These are phyloP conservation scores for Schoenoplectus triqueter DNA, from an alignment of 202 grass and related monocot genomes.

Conservation along the genomic window DNA sequence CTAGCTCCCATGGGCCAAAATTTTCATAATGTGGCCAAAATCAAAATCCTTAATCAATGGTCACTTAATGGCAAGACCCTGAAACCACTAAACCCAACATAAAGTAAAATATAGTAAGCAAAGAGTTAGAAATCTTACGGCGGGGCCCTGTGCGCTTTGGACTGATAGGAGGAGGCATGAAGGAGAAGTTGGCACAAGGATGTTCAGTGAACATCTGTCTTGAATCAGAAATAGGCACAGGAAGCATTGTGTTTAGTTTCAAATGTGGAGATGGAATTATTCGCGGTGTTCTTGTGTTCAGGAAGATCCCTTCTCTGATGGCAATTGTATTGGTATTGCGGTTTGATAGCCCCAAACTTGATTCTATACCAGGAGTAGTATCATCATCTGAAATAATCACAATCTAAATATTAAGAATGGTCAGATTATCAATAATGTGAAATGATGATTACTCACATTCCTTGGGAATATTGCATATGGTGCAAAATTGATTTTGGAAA, in stretches of 20 bases:
- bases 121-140: slow-evolving; percentile 57
- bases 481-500: not conserved
- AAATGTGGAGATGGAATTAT: slow-evolving; percentile 33
- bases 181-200: slow-evolving; percentile 88
- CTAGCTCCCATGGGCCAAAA: not conserved
- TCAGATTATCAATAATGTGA: not conserved
- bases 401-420: slow-evolving; percentile 8
- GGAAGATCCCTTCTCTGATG: slow-evolving; percentile 40
- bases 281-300: slow-evolving; percentile 37
- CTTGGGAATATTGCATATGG: not conserved
- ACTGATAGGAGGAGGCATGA: slow-evolving; percentile 74
- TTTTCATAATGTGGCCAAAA: slow-evolving; percentile 31
- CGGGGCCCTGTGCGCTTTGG: slow-evolving; percentile 90
- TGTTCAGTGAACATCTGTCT: slow-evolving; percentile 44
- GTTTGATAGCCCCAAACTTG: slow-evolving; percentile 54
- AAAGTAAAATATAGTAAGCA: slow-evolving; percentile 19
- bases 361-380: slow-evolving; percentile 57
- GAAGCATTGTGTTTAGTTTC: slow-evolving; percentile 16
- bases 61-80: slow-evolving; percentile 9
- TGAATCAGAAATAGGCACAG: slow-evolving; percentile 35
- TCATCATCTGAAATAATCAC: slow-evolving; percentile 64
- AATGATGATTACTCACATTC: not conserved
- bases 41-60: slow-evolving; percentile 28
- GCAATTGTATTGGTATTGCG: slow-evolving; percentile 53
- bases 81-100: slow-evolving; percentile 20